phyloP scores from a whole-genome alignment of 2,329 filamentous ascomycete genomes.

The Gaeumannomyces tritici region DNA sequence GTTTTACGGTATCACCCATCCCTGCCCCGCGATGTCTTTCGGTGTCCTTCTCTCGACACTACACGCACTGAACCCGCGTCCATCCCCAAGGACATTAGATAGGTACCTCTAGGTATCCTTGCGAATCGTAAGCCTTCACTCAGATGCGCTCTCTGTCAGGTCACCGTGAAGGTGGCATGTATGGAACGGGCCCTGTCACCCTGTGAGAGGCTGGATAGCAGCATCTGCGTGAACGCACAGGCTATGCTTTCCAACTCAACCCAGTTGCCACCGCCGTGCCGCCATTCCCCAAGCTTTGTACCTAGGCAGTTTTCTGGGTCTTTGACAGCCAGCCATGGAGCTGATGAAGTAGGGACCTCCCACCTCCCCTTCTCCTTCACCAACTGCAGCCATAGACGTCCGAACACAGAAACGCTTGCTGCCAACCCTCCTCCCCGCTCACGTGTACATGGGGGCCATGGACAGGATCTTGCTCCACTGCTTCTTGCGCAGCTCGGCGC shows the following conservation, averaged over 20 bases:
- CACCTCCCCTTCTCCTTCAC: not conserved
- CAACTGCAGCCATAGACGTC: not conserved
- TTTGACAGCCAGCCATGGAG: not conserved
- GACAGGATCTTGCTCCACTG: conserved; percentile 98
- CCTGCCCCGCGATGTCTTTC: not conserved
- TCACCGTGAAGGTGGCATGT: not conserved
- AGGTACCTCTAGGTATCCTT: no score
- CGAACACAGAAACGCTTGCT: not conserved
- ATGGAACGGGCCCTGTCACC: not conserved
- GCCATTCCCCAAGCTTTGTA: not conserved
- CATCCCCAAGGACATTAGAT: not conserved
- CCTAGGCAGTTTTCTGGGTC: not conserved
- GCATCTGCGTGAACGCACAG: not conserved
- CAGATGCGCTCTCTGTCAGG: not conserved
- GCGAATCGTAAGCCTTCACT: not conserved
- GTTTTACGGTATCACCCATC: no score
- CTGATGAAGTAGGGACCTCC: not conserved
- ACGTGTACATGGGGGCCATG: conserved; percentile 67
- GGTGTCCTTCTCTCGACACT: not conserved
- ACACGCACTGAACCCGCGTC: not conserved
- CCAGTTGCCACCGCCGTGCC: no score
- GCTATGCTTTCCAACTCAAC: not conserved
- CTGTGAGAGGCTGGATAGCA: not conserved
- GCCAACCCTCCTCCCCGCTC: conserved; percentile 8
- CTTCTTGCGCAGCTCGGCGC: conserved; percentile 77